Base-by-base conservation (phyloP, 345 rosid genomes). In the Gossypium mustelinum region DNA sequence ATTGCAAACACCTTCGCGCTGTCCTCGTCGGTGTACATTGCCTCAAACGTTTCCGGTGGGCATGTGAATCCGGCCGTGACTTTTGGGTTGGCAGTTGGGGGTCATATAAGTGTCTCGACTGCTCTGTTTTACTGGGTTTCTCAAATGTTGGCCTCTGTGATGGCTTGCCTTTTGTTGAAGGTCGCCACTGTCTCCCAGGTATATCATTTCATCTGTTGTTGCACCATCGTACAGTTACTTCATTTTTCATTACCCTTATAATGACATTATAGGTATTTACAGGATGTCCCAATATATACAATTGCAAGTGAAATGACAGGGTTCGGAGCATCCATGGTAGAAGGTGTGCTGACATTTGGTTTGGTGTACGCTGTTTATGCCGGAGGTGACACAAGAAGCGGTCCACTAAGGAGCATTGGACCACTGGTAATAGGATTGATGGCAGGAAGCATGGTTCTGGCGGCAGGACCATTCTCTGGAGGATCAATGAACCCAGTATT, bases 51-150 rank as follows among this genome's bases (percentile, higher is more conserved):
- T 20, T 95, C 97, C 3, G 97, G 96, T 1, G 97, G 98, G 3
- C 99, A 93, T 64, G 91, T 93, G 68, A 95, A 93, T 74, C 99
- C 99, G 2, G 97, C 98, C 4, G 98, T 95, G 72, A 95, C 98
- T 1, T 91, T 93, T 57, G 89, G 78, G 0, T 88, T 85, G 94
- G 99, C 91, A 2, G 86, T 95, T 45, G 89, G 94, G 9, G 99
- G 99, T 65, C 87, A 82, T 62, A 79, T 95, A 7, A 86, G 86
- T 41, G 83, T 93, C 67, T 88, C 94, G 0, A 89, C 92, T 9
- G 97, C 99, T 76, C 45, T 93, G 52, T 89, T 93, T 50, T 95
- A 91, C 80, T 95, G 98, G 98, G 72, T 86, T 65, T 87, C 91
- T 47, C 97, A 91, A 81, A 80, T 95, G 93, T 43, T 89, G 70